Base-by-base conservation (phyloP, 495 filamentous ascomycete species). In the Podospora appendiculata region DNA sequence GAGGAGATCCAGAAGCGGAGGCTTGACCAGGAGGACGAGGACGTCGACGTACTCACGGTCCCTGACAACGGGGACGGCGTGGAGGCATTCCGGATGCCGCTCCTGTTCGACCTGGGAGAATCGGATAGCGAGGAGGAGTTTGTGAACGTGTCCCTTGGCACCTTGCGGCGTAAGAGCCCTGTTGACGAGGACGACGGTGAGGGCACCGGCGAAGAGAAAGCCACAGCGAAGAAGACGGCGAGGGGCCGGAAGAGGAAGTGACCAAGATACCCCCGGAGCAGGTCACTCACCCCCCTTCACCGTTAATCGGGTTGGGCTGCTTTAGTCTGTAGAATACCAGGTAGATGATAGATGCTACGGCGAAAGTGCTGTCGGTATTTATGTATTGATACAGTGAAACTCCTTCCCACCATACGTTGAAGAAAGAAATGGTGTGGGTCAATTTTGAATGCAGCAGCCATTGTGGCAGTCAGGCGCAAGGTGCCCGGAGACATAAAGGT, bases 1-100 rank as follows among this genome's bases (percentile, higher is more conserved):
- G 91, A 95, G 63, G 93, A 97, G 66, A 86, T 96, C 14, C 88
- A 94, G 59, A 94, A 95, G 65, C 84, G 90, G 13, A 78, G 89
- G 25, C 73, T 96, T 4, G 90, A 96, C 62, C 73, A 84, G 43
- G 93, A 99, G 65, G 79, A 81, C 47, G 90, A 95, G 62, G 82
- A 86, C 45, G 83, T 96, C 1, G 94, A 99, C 61, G 89, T 93
- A 0, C 67, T 96, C 41, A 89, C 86, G 0, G 71, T 88, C 42
- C 86, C 89, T 48, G 77, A 79, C 13, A 73, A 76, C 12, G 86
- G 71, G 10, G 72, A 79, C 32, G 84, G 84, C 5, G 68, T 75
- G 25, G 79, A 80, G 40, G 70, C 72, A 1, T 98, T 96, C 69
- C 75, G 80, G 33, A 89, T 98, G 83, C 93, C 93, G 4, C 85